Percentiles rank a stretch among this genome's conserved stretches.
Conservation (phyloP, 2,329 filamentous ascomycete species). For the Metarhizium brunneum region DNA sequence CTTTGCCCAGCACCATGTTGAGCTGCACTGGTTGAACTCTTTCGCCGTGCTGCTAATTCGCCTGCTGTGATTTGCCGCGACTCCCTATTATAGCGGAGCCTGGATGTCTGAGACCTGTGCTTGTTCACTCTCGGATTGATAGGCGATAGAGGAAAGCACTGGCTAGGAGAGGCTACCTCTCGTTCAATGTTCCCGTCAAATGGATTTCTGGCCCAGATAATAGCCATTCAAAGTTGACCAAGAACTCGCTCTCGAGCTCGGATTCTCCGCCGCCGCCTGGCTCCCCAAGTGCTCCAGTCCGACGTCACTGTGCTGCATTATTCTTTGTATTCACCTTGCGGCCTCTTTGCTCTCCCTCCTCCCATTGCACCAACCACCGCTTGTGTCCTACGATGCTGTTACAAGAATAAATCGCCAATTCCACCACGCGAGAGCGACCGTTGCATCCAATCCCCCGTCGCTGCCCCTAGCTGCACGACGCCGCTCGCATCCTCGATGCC, state of each 20-base stretch:
- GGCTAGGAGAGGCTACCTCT: too few species aligned
- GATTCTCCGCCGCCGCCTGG: not conserved
- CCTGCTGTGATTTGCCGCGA: constrained; percentile 3
- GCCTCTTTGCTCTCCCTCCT: not conserved
- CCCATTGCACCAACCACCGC: not conserved
- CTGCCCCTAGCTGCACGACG: constrained; percentile 18
- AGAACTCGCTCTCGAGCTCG: too few species aligned
- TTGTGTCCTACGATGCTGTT: constrained; percentile 8
- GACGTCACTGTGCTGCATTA: constrained; percentile 6
- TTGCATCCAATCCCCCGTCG: constrained; percentile 4
- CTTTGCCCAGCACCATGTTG: too few species aligned
- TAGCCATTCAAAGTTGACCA: too few species aligned
- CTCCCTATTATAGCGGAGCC: too few species aligned
- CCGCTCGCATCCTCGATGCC: constrained; percentile 15
- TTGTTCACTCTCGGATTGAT: too few species aligned
- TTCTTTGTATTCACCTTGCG: not conserved
- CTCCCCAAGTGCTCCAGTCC: not conserved
- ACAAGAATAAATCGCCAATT: constrained; percentile 3
- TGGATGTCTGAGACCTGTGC: too few species aligned
- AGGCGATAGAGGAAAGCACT: too few species aligned
- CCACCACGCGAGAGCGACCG: constrained; percentile 8
- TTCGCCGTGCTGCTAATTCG: constrained; percentile 1
- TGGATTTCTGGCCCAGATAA: too few species aligned
- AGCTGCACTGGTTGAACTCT: too few species aligned
- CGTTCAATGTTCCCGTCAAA: too few species aligned